Percentiles rank a stretch among this genome's conserved stretches.
Evolutionary conservation across 306 rosid species (phyloP).

Genomic region (Prunus dulcis): DNA sequence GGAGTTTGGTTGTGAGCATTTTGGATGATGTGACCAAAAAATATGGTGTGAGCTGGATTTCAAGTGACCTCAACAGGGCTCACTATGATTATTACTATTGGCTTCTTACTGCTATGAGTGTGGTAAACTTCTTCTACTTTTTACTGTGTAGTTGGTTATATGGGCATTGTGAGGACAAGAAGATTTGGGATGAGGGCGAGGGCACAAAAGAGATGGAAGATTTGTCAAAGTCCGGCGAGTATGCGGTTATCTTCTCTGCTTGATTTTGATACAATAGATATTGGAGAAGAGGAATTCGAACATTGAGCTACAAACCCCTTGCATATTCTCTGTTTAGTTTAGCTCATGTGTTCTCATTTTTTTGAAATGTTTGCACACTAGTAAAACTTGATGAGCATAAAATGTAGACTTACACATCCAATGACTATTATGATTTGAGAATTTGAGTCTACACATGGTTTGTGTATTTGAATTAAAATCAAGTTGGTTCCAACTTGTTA

Average conservation of each 20-base stretch:
- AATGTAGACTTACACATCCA: too few relatives aligned
- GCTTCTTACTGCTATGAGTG: slow-evolving; percentile 34
- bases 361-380: not conserved
- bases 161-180: slow-evolving; percentile 34
- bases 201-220: not conserved
- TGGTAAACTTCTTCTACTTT: slow-evolving; percentile 54
- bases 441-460: not conserved
- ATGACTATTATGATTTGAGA: too few relatives aligned
- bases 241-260: not conserved
- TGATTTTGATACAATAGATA: not conserved
- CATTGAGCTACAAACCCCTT: too few relatives aligned
- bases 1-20: slow-evolving; percentile 37
- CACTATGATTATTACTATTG: slow-evolving; percentile 71
- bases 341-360: too few relatives aligned
- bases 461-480: not conserved
- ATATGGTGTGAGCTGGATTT: slow-evolving; percentile 47
- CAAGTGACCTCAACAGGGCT: slow-evolving; percentile 49
- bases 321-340: too few relatives aligned
- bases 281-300: not conserved
- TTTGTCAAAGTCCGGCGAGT: slow-evolving; percentile 7
- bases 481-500: not conserved
- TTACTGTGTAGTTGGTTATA: slow-evolving; percentile 54
- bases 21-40: slow-evolving; percentile 32
- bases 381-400: not conserved
- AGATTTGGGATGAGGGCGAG: slow-evolving; percentile 30